phyloP scores from a whole-genome alignment of 2,329 filamentous ascomycete species.

The Fusarium cyanostomum region DNA sequence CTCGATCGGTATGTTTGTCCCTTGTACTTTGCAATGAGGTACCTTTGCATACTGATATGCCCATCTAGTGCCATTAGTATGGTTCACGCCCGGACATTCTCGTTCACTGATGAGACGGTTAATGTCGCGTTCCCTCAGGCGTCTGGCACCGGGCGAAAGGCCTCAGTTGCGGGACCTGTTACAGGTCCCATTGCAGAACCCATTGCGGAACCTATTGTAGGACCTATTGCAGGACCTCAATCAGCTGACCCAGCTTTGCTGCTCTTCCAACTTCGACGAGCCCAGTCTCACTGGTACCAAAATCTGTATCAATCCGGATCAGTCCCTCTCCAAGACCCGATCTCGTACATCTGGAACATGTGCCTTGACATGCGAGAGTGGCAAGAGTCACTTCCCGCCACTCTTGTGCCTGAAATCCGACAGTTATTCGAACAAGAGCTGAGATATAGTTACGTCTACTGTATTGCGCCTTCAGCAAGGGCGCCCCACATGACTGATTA shows the following conservation, averaged over 20 bases:
- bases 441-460: conserved; percentile 90
- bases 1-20: conserved; percentile 77
- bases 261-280: conserved; percentile 82
- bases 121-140: conserved; percentile 79
- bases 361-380: conserved; percentile 82
- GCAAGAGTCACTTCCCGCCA: conserved; percentile 78
- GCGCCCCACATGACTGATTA: conserved; percentile 79
- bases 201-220: no score
- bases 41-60: conserved; percentile 30
- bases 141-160: conserved; percentile 54
- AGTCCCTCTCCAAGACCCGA: conserved; percentile 72
- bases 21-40: neutral
- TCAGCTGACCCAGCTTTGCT: conserved; percentile 76
- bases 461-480: conserved; percentile 81
- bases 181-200: no score
- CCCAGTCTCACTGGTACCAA: conserved; percentile 91
- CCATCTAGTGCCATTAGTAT: conserved; percentile 79
- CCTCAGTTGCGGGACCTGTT: conserved; percentile 54
- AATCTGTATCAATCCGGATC: conserved; percentile 83
- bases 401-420: conserved; percentile 71
- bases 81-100: conserved; percentile 87
- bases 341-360: conserved; percentile 78
- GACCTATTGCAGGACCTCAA: conserved; percentile 56
- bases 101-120: conserved; percentile 89
- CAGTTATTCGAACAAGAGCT: conserved; percentile 88